phyloP scores from a whole-genome alignment of 1,284 basidiomycete genomes.

The Moniliella sp. region DNA sequence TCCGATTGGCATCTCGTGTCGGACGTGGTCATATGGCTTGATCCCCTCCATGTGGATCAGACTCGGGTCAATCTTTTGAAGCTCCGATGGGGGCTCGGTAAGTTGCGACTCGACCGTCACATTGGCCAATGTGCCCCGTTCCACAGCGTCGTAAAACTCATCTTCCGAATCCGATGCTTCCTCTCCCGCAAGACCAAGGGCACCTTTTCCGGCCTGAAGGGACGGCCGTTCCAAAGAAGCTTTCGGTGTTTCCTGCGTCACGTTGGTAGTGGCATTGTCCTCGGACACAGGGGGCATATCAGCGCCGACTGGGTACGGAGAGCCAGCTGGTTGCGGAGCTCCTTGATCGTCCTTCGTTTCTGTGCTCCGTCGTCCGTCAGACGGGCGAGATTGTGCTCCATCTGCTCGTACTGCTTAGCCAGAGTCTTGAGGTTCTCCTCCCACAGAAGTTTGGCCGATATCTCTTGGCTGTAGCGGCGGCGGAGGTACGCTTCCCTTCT shows the following conservation, averaged over 20 bases:
- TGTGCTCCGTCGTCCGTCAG: conserved; percentile 33
- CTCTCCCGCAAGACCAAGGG: too few species aligned
- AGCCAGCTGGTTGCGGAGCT: conserved; percentile 24
- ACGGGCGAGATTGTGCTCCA: conserved; percentile 51
- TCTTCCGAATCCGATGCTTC: conserved; percentile 89
- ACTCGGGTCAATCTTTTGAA: conserved; percentile 7
- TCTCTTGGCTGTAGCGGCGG: conserved; percentile 48
- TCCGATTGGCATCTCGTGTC: conserved; percentile 48
- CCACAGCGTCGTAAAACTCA: conserved; percentile 94
- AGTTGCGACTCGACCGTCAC: conserved; percentile 19
- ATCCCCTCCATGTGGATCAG: conserved; percentile 10
- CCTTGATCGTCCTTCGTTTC: conserved; percentile 35
- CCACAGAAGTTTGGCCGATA: conserved; percentile 53
- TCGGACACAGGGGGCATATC: too few species aligned
- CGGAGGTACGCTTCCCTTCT: conserved; percentile 57
- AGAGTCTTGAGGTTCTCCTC: conserved; percentile 72
- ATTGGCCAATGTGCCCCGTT: conserved; percentile 40
- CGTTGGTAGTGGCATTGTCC: too few species aligned
- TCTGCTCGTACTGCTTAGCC: conserved; percentile 60
- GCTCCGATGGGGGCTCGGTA: neutral
- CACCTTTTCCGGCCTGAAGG: too few species aligned
- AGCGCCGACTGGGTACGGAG: too few species aligned
- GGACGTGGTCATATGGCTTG: conserved; percentile 45
- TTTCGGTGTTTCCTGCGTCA: too few species aligned
- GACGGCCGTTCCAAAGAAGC: too few species aligned